Evolutionary conservation across 1,139 yeast species (phyloP), one percentile per base, ranked within the genome.

Genomic region (Debaryomyces fabryi): DNA sequence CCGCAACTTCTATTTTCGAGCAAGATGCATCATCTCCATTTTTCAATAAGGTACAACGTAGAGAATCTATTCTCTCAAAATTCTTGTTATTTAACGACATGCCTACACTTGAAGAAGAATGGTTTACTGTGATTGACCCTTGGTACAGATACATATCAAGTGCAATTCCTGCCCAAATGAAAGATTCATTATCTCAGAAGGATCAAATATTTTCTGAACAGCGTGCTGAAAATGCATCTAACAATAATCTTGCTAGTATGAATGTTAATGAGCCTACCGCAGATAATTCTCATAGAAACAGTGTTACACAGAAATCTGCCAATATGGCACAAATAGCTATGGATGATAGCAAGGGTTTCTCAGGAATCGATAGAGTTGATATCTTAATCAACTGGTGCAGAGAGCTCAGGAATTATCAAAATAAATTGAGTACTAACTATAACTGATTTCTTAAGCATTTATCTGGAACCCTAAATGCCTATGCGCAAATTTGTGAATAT

Each of bases 151-250:
- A 57, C 39, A 55, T 75, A 34, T 47, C 49, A n/a, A 65, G 69
- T 9, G 60, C 73, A 1, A 54, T 71, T 13, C 79, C 79, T 0
- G 53, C 58, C 1, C 60, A 59, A 18, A 63, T 59, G 20, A 62
- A 60, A 42, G 51, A 54, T 15, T 67, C 64, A 33, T 53, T 73
- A 38, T 69, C 76, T 45, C 78, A 76, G 43, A 73, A 70, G 49
- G 79, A 74, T 43, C 75, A 72, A 51, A 65, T 74, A 10, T 60
- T 62, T 25, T 61, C 67, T 2, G 74, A 71, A 50, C 76, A 71
- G 46, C 59, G 69, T 49, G 64, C 68, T 6, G 74, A 66, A 45
- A 60, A 53, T 29, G 36, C 30, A 10, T 29, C 44, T 7, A 23
- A 24, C 36, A 20, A 35, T 7, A 39, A 21, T 29, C 34, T 37